phyloP scores from a whole-genome alignment of 1,284 basidiomycete species.

The Sporisorium sorghi region DNA sequence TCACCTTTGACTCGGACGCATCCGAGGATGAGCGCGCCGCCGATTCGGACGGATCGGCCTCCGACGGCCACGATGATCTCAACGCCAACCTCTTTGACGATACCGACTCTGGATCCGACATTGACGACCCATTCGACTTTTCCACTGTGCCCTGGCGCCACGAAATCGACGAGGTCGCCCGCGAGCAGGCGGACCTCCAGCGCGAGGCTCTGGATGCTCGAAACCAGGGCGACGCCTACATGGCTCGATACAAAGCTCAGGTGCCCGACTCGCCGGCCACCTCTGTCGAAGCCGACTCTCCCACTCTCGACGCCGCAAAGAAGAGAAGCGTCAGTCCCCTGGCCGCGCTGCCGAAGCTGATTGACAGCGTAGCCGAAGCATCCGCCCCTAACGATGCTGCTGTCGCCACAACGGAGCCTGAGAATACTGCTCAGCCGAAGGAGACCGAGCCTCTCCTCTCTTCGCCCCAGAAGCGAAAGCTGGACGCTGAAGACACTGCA shows the following conservation, averaged over 20 bases:
- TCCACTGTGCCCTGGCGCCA: slow-evolving; percentile 7
- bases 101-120: slow-evolving; percentile 4
- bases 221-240: slow-evolving; percentile 10
- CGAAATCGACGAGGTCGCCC: slow-evolving; percentile 7
- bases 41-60: background rate
- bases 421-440: too few relatives aligned
- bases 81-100: background rate
- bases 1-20: background rate
- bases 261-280: slow-evolving; percentile 7
- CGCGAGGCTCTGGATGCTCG: slow-evolving; percentile 12
- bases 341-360: background rate
- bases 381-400: background rate
- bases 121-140: slow-evolving; percentile 8
- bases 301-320: background rate
- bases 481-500: background rate
- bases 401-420: background rate
- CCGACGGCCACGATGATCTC: background rate
- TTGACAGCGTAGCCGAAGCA: background rate
- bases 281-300: slow-evolving; percentile 3
- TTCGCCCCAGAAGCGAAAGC: slow-evolving; percentile 10
- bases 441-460: background rate
- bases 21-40: background rate
- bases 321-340: background rate
- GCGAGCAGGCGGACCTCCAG: slow-evolving; percentile 4
- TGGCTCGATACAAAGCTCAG: slow-evolving; percentile 4